phyloP scores from a whole-genome alignment of 106 monocot species.

The Amphibolis antarctica region DNA sequence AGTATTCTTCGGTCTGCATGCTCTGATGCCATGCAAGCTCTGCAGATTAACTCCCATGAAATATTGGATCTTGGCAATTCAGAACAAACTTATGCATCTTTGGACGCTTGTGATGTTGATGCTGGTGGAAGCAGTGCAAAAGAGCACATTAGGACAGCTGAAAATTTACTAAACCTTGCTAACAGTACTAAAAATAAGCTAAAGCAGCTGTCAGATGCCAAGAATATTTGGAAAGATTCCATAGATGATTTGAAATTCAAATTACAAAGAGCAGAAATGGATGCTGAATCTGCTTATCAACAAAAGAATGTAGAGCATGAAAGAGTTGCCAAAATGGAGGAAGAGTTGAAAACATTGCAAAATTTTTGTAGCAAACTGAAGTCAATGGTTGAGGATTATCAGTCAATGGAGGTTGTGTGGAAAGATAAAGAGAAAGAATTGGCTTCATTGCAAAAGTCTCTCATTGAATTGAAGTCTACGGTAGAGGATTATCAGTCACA shows the following conservation, averaged over 20 bases:
- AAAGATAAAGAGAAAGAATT: slow-evolving; percentile 4
- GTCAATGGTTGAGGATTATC: slow-evolving; percentile 1
- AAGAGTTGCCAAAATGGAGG: slow-evolving; percentile 36
- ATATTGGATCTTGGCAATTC: slow-evolving; percentile 9
- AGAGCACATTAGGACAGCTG: slow-evolving; percentile 11
- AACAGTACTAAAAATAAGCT: slow-evolving; percentile 27
- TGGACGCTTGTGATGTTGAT: neutral
- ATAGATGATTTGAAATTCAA: slow-evolving; percentile 31
- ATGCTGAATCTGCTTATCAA: slow-evolving; percentile 32
- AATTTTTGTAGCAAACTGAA: neutral
- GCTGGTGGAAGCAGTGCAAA: slow-evolving; percentile 1
- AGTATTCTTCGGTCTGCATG: slow-evolving; percentile 35
- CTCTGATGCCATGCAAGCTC: slow-evolving; percentile 23
- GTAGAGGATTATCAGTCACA: no score
- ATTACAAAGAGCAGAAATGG: slow-evolving; percentile 35
- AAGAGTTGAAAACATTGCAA: slow-evolving; percentile 20
- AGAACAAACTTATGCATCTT: slow-evolving; percentile 7
- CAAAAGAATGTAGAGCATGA: slow-evolving; percentile 30
- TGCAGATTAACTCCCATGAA: slow-evolving; percentile 30
- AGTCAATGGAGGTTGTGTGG: neutral
- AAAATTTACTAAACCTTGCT: slow-evolving; percentile 29
- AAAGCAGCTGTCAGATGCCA: slow-evolving; percentile 27
- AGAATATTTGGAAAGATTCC: slow-evolving; percentile 13
- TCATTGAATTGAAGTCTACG: no score
- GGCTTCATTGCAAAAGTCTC: neutral